A percentile compares a stretch with the other conserved stretches of the same genome.
Evolutionary conservation across 139 green algal species (phyloP).

Genomic region (Limnomonas spitsbergensis): DNA sequence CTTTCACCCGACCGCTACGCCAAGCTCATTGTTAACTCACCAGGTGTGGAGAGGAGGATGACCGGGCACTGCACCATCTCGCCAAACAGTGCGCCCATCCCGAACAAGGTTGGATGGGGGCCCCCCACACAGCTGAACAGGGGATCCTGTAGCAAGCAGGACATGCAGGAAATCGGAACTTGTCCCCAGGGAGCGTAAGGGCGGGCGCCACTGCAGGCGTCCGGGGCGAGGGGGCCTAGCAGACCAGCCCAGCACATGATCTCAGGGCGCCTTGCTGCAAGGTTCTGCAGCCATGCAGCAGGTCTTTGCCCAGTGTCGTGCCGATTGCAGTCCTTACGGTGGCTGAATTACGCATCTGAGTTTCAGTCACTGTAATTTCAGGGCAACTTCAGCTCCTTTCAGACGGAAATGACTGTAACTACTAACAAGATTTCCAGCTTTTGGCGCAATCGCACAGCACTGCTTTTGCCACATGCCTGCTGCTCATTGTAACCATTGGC

Average conservation of each 20-base stretch:
- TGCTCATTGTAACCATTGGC: too few species aligned
- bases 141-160: conserved; percentile 11
- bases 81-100: background rate
- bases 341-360: too few species aligned
- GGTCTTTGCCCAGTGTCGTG: background rate
- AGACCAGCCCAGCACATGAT: background rate
- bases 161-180: background rate
- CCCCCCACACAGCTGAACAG: conserved; percentile 22
- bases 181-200: background rate
- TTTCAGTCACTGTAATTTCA: too few species aligned
- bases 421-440: too few species aligned
- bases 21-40: too few species aligned
- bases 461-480: too few species aligned
- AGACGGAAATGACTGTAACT: too few species aligned
- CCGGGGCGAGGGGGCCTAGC: background rate
- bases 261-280: background rate
- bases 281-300: background rate
- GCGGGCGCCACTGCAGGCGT: background rate
- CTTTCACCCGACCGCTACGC: too few species aligned
- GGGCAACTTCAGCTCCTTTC: too few species aligned
- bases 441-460: too few species aligned
- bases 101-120: conserved; percentile 31
- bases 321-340: too few species aligned
- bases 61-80: background rate
- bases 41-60: background rate